Percentiles rank a stretch among this genome's conserved stretches.
Conservation (phyloP, 805 yeast genomes). For the Saturnispora diversa region DNA sequence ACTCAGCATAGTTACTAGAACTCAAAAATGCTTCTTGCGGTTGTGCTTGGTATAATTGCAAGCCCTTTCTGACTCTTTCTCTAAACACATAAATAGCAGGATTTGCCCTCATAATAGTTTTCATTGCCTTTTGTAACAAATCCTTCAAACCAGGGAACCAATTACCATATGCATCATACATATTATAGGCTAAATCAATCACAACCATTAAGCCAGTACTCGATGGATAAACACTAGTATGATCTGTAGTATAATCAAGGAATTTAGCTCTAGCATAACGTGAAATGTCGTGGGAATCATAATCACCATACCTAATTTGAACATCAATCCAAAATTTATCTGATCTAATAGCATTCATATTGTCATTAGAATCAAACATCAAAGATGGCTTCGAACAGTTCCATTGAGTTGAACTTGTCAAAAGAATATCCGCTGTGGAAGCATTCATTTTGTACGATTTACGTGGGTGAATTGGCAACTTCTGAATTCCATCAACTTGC, state of each 20-base stretch:
- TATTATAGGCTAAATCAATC: slow-evolving; percentile 88
- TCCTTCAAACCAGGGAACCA: slow-evolving; percentile 97
- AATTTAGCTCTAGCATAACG: slow-evolving; percentile 90
- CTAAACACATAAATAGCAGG: slow-evolving; percentile 88
- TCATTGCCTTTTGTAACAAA: slow-evolving; percentile 83
- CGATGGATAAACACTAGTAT: slow-evolving; percentile 77
- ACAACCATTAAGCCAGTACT: slow-evolving; percentile 90
- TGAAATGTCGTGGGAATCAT: slow-evolving; percentile 93
- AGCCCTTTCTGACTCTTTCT: slow-evolving; percentile 88
- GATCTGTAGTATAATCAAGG: slow-evolving; percentile 87
- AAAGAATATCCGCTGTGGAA: slow-evolving; percentile 82
- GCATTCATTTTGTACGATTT: slow-evolving; percentile 97
- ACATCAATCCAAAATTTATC: slow-evolving; percentile 91
- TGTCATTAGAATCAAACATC: slow-evolving; percentile 62
- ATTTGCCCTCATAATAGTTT: slow-evolving; percentile 87
- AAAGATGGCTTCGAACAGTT: slow-evolving; percentile 74
- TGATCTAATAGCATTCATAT: slow-evolving; percentile 45
- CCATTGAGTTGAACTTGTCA: slow-evolving; percentile 75
- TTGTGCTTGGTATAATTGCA: slow-evolving; percentile 88
- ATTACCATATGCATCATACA: slow-evolving; percentile 93
- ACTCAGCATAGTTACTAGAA: slow-evolving; percentile 82
- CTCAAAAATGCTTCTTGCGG: slow-evolving; percentile 88
- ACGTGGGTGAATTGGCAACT: slow-evolving; percentile 91
- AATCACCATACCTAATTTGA: slow-evolving; percentile 92
- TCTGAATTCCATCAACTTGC: slow-evolving; percentile 78